Evolutionary conservation across 1,284 basidiomycete species (phyloP), one percentile per base, ranked within the genome.

Genomic region (Malassezia brasiliensis): DNA sequence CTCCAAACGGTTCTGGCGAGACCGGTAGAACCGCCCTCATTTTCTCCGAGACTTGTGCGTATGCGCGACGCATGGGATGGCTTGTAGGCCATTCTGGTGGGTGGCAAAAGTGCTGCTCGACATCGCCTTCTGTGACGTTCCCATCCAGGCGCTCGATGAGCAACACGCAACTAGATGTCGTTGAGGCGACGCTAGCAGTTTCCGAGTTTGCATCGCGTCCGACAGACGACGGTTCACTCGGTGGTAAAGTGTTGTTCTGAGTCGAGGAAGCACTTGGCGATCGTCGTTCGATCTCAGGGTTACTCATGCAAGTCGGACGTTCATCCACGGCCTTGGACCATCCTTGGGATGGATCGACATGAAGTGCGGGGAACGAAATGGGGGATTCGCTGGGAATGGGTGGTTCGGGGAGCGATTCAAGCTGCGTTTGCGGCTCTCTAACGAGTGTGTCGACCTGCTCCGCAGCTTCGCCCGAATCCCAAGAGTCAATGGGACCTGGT

Each of bases 81-180:
- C 52, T 53, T 30, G 59, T 46, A 6, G 66, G 68, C 69, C 67
- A 74, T 1, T 60, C 31, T 3, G 69, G 67, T 0, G 70, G 68
- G 20, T 63, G 56, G n/a, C 65, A 28, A 55, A 73, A 74, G 47
- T 68, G 66, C 5, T 52, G 51, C 0, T 69, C 62, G 2, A 72
- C 50, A 49, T 74, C 72, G 15, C 68, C 66, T 32, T 74, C 68
- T 30, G 62, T 63, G 32, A 72, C 52, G 32, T 68, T 64, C 3
- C 63, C 62, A 25, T 60, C 62, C 4, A 72, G 61, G 11, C 68
- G 66, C 10, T 67, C 66, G 2, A 73, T 63, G 47, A 69, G 65
- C 56, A 72, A 63, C 58, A 64, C 66, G 52, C 62, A 68, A 39
- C 63, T 60, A 28, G 17, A 22, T 2, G 38, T 9, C 8, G 22